Evolutionary conservation across 1,284 basidiomycete species (phyloP), one percentile per base, ranked within the genome.

Genomic region (Leccinum brunneo-olivaceum): DNA sequence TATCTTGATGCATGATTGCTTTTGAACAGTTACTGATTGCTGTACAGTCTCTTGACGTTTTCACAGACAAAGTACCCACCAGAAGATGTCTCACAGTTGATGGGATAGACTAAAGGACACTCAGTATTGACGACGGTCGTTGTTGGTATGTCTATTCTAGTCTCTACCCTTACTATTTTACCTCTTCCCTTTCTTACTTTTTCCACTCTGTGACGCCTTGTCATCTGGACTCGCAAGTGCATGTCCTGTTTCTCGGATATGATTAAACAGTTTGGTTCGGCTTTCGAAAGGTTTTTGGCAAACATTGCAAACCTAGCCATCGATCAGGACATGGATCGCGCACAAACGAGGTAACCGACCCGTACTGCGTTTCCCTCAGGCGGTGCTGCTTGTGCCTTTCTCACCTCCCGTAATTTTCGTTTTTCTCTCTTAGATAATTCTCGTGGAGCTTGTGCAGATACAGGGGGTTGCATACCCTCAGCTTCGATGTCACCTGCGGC

Each of bases 1-100:
- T 88, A 58, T 48, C 72, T 63, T 34, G 4, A 43, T 46, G 5
- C 52, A 45, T 29, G 37, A 6, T 14, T 25, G 10, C 10, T 16
- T 35, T 41, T 44, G 23, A 38, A n/a, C 12, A 24, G 12, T 37
- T 34, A 48, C 36, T 49, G 41, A 45, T 45, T 36, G 20, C 44
- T n/a, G 33, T 41, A 1, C 54, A 91, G 90, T 47, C 72, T 96
- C 35, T 71, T 97, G 56, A 96, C 94, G 0, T 97, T 97, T 62
- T 86, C 91, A 2, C 93, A 97, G 67, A 93, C 90, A 4, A 91
- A 94, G 55, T 88, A 94, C 56, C 93, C 92, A 8, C 93, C 93
- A 11, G 81, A 84, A 0, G 91, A 94, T 63, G 76, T 89, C 21
- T 89, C 91, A 9, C 91, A 95, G 55, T 69, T 92, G 39, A 94